Conservation (phyloP, 1,284 basidiomycete genomes). For the Hymenochaete sp. region DNA sequence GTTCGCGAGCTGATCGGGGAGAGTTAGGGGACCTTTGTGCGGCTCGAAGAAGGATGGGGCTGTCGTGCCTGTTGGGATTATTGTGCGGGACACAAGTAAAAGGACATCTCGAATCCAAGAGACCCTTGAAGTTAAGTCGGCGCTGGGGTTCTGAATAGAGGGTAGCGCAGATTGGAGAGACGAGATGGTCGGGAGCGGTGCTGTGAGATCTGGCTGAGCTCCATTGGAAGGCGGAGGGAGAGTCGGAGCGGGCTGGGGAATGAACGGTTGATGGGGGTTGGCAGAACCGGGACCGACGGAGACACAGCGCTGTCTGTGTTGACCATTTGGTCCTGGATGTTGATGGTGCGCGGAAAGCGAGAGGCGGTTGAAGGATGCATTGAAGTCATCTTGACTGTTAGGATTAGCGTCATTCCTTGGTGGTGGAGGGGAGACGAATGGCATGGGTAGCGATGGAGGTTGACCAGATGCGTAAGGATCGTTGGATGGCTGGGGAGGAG, state of each 20-base stretch:
- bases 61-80: constrained; percentile 31
- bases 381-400: too few species aligned
- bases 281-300: neutral
- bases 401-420: too few species aligned
- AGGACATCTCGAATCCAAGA: constrained; percentile 76
- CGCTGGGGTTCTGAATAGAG: constrained; percentile 39
- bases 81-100: constrained; percentile 62
- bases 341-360: too few species aligned
- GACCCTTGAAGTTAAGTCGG: constrained; percentile 52
- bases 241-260: constrained; percentile 20
- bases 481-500: too few species aligned
- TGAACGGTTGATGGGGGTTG: neutral
- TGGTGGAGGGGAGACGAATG: too few species aligned
- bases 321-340: too few species aligned
- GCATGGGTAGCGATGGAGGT: too few species aligned
- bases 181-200: constrained; percentile 52
- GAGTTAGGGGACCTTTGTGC: constrained; percentile 39
- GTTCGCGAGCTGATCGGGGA: constrained; percentile 53
- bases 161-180: constrained; percentile 41
- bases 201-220: constrained; percentile 46
- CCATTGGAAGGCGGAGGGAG: constrained; percentile 22
- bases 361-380: too few species aligned
- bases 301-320: too few species aligned
- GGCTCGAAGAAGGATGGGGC: constrained; percentile 20
- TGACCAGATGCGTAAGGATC: too few species aligned